Conservation (phyloP, 371 early-diverging fungal genomes). For the Gilbertella persicaria region DNA sequence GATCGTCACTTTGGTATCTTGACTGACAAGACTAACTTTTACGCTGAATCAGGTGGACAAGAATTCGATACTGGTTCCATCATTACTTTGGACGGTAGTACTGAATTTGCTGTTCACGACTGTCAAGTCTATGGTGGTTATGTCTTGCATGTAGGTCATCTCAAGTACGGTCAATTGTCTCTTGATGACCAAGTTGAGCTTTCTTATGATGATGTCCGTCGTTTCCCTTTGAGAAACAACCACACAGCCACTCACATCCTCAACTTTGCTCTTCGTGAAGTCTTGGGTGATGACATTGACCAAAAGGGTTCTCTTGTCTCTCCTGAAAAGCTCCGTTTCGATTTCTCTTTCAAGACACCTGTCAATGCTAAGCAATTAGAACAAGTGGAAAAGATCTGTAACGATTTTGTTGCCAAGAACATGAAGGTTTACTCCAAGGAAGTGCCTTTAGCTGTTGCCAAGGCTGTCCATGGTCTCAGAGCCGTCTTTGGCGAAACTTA, state of each 20-base stretch:
- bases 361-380: constrained; percentile 82
- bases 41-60: constrained; percentile 99
- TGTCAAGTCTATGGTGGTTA: constrained; percentile 96
- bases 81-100: constrained; percentile 75
- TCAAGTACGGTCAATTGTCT: constrained; percentile 83
- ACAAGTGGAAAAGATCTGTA: constrained; percentile 82
- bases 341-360: constrained; percentile 85
- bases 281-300: constrained; percentile 77
- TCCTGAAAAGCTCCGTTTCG: constrained; percentile 97
- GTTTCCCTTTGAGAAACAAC: constrained; percentile 93
- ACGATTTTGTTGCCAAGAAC: constrained; percentile 80
- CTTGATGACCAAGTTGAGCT: constrained; percentile 75
- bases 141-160: constrained; percentile 95
- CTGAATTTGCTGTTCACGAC: constrained; percentile 93
- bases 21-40: constrained; percentile 98
- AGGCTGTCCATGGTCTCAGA: constrained; percentile 86
- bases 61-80: constrained; percentile 97
- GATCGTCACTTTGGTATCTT: constrained; percentile 81
- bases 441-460: constrained; percentile 81
- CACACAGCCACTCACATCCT: constrained; percentile 99
- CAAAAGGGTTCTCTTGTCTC: constrained; percentile 99
- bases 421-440: constrained; percentile 81
- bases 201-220: constrained; percentile 87
- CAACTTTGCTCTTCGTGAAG: constrained; percentile 91
- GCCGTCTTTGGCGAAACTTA: constrained; percentile 98